phyloP scores from a whole-genome alignment of 2,329 filamentous ascomycete species.

The Venturia oleaginea region DNA sequence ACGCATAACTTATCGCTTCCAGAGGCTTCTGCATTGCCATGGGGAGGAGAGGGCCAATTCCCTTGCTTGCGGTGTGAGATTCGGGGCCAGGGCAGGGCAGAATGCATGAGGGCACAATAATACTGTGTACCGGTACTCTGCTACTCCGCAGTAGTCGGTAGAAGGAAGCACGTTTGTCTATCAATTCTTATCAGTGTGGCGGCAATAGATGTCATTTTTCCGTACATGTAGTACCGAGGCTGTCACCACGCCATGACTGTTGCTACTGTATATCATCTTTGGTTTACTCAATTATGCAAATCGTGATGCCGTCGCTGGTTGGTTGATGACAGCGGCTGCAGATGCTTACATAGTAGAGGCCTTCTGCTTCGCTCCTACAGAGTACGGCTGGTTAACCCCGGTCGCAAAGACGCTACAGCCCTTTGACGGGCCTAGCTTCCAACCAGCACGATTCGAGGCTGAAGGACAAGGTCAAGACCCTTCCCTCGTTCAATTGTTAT shows the following conservation, averaged over 20 bases:
- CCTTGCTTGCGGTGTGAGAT: not conserved
- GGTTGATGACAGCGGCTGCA: not conserved
- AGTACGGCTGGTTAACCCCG: not conserved
- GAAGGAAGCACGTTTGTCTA: too few species aligned
- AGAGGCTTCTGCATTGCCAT: not conserved
- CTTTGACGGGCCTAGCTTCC: not conserved
- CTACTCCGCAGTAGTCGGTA: too few species aligned
- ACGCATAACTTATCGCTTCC: not conserved
- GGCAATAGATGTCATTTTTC: too few species aligned
- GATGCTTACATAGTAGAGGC: not conserved
- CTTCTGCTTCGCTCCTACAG: not conserved
- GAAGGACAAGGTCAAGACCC: not conserved
- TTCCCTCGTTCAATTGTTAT: not conserved
- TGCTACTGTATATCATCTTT: not conserved
- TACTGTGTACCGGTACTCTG: too few species aligned
- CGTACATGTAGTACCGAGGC: not conserved
- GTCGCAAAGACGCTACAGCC: not conserved
- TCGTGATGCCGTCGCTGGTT: not conserved
- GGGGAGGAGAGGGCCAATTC: not conserved
- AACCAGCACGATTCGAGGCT: not conserved
- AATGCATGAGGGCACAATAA: too few species aligned
- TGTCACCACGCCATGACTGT: not conserved
- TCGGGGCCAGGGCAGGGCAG: not conserved
- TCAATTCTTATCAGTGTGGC: too few species aligned
- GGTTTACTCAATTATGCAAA: not conserved